A percentile compares a stretch with the other conserved stretches of the same genome.
Evolutionary conservation across 352 stramenopile genomes (phyloP).

Genomic region (Phytophthora uliginosa): DNA sequence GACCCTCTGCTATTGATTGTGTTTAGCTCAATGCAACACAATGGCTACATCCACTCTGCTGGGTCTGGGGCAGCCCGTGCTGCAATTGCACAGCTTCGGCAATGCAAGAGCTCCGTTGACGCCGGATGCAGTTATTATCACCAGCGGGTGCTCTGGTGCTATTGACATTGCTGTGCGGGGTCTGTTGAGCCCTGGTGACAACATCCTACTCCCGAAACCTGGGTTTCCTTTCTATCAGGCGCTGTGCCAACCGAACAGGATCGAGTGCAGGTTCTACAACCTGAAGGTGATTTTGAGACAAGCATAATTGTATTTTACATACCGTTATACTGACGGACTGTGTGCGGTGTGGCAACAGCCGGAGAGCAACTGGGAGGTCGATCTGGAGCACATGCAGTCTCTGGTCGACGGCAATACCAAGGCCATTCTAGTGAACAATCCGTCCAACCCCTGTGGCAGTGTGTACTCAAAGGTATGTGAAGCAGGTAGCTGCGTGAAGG

Average conservation of each 20-base stretch:
- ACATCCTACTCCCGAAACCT: slow-evolving; percentile 94
- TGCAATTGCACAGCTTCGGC: slow-evolving; percentile 91
- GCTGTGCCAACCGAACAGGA: slow-evolving; percentile 93
- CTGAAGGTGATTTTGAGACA: slow-evolving; percentile 34
- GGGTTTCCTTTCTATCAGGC: slow-evolving; percentile 97
- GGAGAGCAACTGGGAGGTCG: slow-evolving; percentile 93
- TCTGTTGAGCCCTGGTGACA: slow-evolving; percentile 92
- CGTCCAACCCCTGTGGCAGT: slow-evolving; percentile 95
- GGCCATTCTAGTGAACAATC: slow-evolving; percentile 97
- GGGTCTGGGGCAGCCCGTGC: slow-evolving; percentile 86
- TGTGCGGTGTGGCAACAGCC: slow-evolving; percentile 33
- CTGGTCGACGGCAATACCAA: slow-evolving; percentile 89
- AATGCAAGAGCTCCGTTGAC: slow-evolving; percentile 67
- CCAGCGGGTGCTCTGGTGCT: slow-evolving; percentile 94
- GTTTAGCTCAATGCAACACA: slow-evolving; percentile 82
- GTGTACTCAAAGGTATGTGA: slow-evolving; percentile 90
- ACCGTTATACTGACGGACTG: neutral
- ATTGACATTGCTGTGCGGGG: slow-evolving; percentile 94
- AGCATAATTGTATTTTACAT: neutral
- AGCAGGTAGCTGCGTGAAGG: neutral
- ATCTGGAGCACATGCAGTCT: slow-evolving; percentile 93
- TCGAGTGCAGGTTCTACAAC: slow-evolving; percentile 94
- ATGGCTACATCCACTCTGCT: slow-evolving; percentile 95
- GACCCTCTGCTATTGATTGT: neutral
- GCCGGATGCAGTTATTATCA: slow-evolving; percentile 95